These are phyloP conservation scores for Obelidium mucronatum DNA, from an alignment of 192 early-diverging fungal genomes.

Conservation along the genomic window DNA sequence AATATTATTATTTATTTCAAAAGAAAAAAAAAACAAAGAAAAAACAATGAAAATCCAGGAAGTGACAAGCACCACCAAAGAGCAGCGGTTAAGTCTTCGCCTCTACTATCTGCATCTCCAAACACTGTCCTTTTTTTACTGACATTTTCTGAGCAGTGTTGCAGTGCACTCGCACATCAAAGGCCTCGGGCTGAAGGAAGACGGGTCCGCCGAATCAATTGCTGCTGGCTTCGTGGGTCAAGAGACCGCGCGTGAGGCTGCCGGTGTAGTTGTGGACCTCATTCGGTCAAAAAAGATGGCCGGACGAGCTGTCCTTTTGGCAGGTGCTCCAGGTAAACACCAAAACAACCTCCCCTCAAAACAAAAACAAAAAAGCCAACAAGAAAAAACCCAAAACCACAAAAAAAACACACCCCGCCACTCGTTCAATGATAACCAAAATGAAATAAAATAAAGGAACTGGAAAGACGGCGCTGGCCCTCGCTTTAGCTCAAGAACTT, in stretches of 20 bases:
- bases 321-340: slow-evolving; percentile 78
- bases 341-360: not conserved
- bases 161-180: slow-evolving; percentile 99
- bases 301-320: slow-evolving; percentile 90
- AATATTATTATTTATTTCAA: too few species aligned
- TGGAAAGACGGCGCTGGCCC: slow-evolving; percentile 97
- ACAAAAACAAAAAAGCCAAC: slow-evolving; percentile 2
- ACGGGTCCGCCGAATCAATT: slow-evolving; percentile 83
- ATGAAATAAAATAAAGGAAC: slow-evolving; percentile 63
- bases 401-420: not conserved
- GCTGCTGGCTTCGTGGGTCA: slow-evolving; percentile 97
- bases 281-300: slow-evolving; percentile 98
- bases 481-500: slow-evolving; percentile 96
- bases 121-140: not conserved
- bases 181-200: slow-evolving; percentile 86
- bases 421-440: not conserved
- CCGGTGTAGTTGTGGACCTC: slow-evolving; percentile 92
- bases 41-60: slow-evolving; percentile 96
- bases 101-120: not conserved
- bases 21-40: too few species aligned
- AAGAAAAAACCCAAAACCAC: not conserved
- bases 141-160: slow-evolving; percentile 39
- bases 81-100: slow-evolving; percentile 76
- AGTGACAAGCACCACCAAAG: slow-evolving; percentile 89
- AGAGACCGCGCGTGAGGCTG: slow-evolving; percentile 95